Evolutionary conservation across 1,284 basidiomycete genomes (phyloP).

Genomic region (Sporisorium iseilematis-ciliati): DNA sequence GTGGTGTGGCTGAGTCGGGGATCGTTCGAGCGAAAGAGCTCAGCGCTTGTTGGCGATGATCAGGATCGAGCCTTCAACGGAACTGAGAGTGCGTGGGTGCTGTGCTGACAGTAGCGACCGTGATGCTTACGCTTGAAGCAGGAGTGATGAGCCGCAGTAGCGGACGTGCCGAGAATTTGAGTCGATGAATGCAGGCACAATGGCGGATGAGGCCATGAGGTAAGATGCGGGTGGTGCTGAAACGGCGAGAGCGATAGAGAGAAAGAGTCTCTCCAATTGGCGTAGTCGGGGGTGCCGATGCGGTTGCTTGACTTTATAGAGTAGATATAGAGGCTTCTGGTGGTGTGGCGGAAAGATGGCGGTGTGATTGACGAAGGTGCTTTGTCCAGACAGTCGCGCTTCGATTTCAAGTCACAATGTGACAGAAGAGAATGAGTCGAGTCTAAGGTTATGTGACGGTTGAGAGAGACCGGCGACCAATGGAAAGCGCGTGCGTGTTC

Average conservation of each 20-base stretch:
- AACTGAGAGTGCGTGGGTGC: not conserved
- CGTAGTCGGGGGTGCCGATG: not conserved
- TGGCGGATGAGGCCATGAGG: too few species aligned
- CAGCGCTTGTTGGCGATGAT: not conserved
- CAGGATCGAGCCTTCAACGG: not conserved
- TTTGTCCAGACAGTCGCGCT: not conserved
- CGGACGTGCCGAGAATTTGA: not conserved
- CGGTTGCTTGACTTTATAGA: not conserved
- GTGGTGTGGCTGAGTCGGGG: not conserved
- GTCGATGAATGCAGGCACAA: too few species aligned
- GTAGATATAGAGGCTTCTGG: not conserved
- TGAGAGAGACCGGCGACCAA: not conserved
- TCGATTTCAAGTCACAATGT: not conserved
- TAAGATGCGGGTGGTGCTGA: not conserved
- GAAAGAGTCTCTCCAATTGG: too few species aligned
- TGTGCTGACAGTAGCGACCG: not conserved
- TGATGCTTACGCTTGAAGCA: not conserved
- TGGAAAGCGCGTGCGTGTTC: not conserved
- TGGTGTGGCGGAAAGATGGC: not conserved
- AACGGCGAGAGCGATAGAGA: not conserved
- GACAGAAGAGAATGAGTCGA: not conserved
- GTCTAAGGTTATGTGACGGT: not conserved
- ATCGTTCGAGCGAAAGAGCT: too few species aligned
- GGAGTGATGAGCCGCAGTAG: not conserved
- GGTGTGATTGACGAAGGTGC: not conserved